phyloP scores from a whole-genome alignment of 805 yeast species.

The Teunomyces funiuensis region DNA sequence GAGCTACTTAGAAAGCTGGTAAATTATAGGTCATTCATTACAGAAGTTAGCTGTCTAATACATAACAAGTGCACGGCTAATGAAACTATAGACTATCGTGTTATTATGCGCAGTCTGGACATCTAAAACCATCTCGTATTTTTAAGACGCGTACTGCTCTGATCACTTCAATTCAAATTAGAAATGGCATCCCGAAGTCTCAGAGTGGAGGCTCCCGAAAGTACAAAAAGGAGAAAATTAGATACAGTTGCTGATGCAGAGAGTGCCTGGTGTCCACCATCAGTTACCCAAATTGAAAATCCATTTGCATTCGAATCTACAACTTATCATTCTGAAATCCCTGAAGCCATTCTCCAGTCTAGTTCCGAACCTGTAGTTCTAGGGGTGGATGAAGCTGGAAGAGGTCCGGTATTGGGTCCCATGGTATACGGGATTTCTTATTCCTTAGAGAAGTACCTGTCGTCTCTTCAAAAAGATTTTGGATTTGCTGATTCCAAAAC shows the following conservation, averaged over 20 bases:
- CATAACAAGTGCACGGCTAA: background rate
- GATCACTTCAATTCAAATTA: background rate
- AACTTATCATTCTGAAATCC: slow-evolving; percentile 53
- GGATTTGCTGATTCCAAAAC: slow-evolving; percentile 96
- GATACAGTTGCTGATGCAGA: background rate
- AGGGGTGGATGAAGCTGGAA: slow-evolving; percentile 98
- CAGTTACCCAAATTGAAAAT: slow-evolving; percentile 27
- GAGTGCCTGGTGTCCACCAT: slow-evolving; percentile 34
- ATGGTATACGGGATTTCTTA: slow-evolving; percentile 95
- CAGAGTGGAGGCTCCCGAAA: background rate
- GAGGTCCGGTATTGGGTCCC: slow-evolving; percentile 97
- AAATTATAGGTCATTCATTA: too few relatives aligned
- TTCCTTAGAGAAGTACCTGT: slow-evolving; percentile 55
- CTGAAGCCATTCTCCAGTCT: slow-evolving; percentile 32
- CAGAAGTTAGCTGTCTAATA: background rate
- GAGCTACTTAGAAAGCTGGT: background rate
- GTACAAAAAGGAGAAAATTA: background rate
- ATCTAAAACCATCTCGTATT: background rate
- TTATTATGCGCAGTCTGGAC: background rate
- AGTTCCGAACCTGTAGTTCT: slow-evolving; percentile 50
- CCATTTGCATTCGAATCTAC: slow-evolving; percentile 38
- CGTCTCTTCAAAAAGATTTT: slow-evolving; percentile 48
- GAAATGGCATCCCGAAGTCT: background rate
- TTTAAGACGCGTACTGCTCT: slow-evolving; percentile 1
- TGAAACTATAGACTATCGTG: background rate